Evolutionary conservation across 208 protist genomes (phyloP).

Genomic region (Sergeia podlipaevii): DNA sequence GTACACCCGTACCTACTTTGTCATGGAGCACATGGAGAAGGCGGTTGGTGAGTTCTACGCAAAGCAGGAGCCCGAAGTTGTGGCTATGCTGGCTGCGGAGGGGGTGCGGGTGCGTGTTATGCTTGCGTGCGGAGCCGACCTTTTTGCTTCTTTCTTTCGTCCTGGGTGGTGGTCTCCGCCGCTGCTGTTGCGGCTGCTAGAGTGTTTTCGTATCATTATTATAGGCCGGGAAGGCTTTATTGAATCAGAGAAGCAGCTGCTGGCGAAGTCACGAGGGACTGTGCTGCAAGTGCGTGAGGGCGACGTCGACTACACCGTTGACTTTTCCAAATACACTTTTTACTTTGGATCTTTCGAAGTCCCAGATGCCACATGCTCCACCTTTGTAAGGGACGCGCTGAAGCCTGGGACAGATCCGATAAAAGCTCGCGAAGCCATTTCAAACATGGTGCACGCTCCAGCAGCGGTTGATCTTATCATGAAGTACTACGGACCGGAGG

Average conservation of each 20-base stretch:
- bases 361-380: constrained; percentile 50
- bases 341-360: constrained; percentile 26
- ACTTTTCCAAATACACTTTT: constrained; percentile 45
- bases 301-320: constrained; percentile 19
- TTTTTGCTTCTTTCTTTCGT: constrained; percentile 68
- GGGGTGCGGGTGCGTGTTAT: constrained; percentile 34
- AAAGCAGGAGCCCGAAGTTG: constrained; percentile 8
- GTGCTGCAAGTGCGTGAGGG: constrained; percentile 14
- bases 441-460: background rate
- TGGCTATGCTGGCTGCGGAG: constrained; percentile 10
- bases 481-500: constrained; percentile 2
- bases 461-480: constrained; percentile 3
- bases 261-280: constrained; percentile 7
- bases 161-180: constrained; percentile 63
- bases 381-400: constrained; percentile 36
- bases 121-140: constrained; percentile 68
- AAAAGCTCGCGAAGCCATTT: background rate
- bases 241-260: background rate
- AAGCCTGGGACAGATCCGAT: background rate
- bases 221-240: constrained; percentile 17
- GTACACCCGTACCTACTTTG: constrained; percentile 60
- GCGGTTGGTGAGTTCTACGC: constrained; percentile 43
- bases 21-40: constrained; percentile 63
- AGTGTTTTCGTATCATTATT: constrained; percentile 50
- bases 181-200: constrained; percentile 49